Conservation (phyloP, 1,139 yeast species). For the Sugiyamaella sp. region DNA sequence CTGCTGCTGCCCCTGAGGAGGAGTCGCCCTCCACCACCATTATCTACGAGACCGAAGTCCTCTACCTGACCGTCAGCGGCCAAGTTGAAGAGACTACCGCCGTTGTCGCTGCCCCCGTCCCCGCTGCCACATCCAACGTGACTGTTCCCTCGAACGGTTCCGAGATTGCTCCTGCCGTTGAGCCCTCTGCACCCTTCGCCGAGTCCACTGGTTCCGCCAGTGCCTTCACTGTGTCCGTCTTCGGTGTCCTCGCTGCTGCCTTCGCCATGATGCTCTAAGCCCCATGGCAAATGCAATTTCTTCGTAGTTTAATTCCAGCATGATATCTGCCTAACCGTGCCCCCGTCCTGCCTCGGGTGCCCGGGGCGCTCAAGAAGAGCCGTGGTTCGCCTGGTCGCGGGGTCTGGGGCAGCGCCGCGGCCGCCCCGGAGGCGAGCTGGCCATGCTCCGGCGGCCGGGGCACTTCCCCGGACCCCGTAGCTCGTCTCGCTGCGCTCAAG, state of each 20-base stretch:
- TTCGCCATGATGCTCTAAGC: constrained; percentile 13
- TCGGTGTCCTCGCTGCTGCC: constrained; percentile 18
- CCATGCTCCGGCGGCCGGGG: no score
- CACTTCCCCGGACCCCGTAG: no score
- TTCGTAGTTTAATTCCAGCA: neutral
- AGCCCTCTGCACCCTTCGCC: constrained; percentile 9
- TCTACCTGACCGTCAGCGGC: constrained; percentile 9
- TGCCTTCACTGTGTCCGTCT: constrained; percentile 12
- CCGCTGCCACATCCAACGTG: constrained; percentile 22
- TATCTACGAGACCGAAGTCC: constrained; percentile 13
- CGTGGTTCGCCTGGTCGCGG: no score
- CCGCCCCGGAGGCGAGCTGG: no score
- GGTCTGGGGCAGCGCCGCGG: no score
- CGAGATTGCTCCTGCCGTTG: constrained; percentile 9
- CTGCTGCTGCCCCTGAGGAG: neutral
- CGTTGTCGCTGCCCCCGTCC: constrained; percentile 11
- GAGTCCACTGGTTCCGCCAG: constrained; percentile 16
- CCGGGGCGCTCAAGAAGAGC: constrained; percentile 1
- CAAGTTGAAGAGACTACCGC: constrained; percentile 12
- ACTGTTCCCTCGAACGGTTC: constrained; percentile 20
- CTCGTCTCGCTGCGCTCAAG: no score
- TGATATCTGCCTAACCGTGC: neutral
- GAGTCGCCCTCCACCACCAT: constrained; percentile 1
- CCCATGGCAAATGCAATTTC: neutral
- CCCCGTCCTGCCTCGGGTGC: neutral